Percentiles rank a stretch among this genome's conserved stretches.
Conservation (phyloP, 2,329 filamentous ascomycete species). For the Botrytis squamosa region DNA sequence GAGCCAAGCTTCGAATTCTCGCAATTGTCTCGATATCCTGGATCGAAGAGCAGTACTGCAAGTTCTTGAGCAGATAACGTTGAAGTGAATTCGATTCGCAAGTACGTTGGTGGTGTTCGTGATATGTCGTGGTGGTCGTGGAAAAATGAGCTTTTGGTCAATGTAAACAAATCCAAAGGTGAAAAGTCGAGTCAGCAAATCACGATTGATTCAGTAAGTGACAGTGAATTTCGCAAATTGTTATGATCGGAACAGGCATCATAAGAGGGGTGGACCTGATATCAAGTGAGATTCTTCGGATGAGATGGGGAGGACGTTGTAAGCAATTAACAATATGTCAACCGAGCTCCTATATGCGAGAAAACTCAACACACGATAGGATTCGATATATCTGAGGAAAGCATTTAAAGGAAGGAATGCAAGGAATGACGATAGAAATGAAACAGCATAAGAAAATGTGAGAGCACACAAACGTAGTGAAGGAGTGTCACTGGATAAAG, state of each 20-base stretch:
- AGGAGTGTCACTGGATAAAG: constrained; percentile 14
- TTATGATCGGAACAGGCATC: constrained; percentile 12
- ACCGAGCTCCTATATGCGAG: not conserved
- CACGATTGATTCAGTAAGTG: not conserved
- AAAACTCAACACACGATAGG: not conserved
- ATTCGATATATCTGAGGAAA: not conserved
- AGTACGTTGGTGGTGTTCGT: not conserved
- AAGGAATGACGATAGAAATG: constrained; percentile 8
- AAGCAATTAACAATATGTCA: constrained; percentile 11
- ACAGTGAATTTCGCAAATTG: constrained; percentile 12
- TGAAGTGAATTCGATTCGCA: not conserved
- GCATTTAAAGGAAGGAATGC: constrained; percentile 7
- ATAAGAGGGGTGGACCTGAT: not conserved
- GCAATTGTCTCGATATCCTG: not conserved
- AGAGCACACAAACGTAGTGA: constrained; percentile 5
- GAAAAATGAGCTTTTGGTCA: not conserved
- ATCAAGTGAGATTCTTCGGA: constrained; percentile 8
- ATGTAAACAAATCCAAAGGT: constrained; percentile 13
- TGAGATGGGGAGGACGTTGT: constrained; percentile 6
- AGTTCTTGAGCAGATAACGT: not conserved
- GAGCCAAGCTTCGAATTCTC: not conserved
- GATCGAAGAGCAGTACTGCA: not conserved
- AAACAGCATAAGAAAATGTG: constrained; percentile 10
- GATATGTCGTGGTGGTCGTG: not conserved
- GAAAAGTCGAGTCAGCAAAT: not conserved